Evolutionary conservation across 2,329 filamentous ascomycete species (phyloP).

Genomic region (Aspergillus hortae): DNA sequence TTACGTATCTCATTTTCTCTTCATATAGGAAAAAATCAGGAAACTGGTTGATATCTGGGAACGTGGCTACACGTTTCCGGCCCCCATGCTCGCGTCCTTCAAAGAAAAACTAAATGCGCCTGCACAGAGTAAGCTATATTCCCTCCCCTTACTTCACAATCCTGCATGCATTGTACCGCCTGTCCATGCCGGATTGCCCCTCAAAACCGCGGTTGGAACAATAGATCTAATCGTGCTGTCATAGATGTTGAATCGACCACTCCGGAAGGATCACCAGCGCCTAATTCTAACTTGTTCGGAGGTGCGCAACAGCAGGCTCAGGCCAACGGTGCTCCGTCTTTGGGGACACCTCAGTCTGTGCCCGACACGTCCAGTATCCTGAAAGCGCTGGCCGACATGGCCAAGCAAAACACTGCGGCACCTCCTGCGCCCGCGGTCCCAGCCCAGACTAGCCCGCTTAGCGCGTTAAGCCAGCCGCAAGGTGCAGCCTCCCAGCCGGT

Average conservation of each 20-base stretch:
- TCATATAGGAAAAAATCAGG: slow-evolving; percentile 83
- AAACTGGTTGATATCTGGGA: slow-evolving; percentile 99
- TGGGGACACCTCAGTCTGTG: slow-evolving; percentile 30
- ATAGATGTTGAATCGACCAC: slow-evolving; percentile 66
- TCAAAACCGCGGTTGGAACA: background rate
- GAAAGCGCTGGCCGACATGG: slow-evolving; percentile 76
- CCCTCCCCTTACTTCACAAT: slow-evolving; percentile 22
- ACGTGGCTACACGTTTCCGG: slow-evolving; percentile 85
- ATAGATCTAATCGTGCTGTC: slow-evolving; percentile 25
- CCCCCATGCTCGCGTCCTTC: slow-evolving; percentile 74
- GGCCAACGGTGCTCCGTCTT: slow-evolving; percentile 21
- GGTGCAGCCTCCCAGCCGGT: slow-evolving; percentile 38
- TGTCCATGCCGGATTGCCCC: background rate
- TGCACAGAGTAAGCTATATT: slow-evolving; percentile 57
- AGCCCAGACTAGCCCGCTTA: slow-evolving; percentile 43
- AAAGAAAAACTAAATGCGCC: slow-evolving; percentile 71
- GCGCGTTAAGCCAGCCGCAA: slow-evolving; percentile 47
- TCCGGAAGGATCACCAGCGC: slow-evolving; percentile 54
- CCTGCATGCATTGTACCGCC: background rate
- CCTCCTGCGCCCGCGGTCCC: slow-evolving; percentile 37
- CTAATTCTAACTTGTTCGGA: slow-evolving; percentile 40
- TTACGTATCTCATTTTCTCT: slow-evolving; percentile 47
- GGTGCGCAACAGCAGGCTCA: slow-evolving; percentile 25
- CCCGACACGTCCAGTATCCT: slow-evolving; percentile 65
- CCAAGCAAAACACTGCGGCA: slow-evolving; percentile 64